These are phyloP conservation scores for Piloderma croceum DNA, from an alignment of 768 basidiomycete genomes.

Conservation along the genomic window DNA sequence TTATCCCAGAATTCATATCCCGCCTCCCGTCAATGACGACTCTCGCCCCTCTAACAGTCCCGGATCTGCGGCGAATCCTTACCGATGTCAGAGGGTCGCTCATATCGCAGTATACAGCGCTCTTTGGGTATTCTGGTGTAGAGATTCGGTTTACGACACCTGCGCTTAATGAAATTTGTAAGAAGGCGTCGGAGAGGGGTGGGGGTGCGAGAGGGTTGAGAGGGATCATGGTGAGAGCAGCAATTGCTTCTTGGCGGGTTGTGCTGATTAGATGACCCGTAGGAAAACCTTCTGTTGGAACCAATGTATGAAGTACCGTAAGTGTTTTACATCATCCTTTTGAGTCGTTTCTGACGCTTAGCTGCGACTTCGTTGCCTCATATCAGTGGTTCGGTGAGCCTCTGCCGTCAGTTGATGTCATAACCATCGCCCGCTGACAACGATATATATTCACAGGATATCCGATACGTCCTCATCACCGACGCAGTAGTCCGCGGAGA, in stretches of 20 bases:
- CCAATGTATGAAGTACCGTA: constrained; percentile 92
- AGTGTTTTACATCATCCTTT: constrained; percentile 36
- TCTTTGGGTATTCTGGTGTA: constrained; percentile 79
- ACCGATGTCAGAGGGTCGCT: constrained; percentile 90
- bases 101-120: constrained; percentile 80
- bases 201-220: constrained; percentile 88
- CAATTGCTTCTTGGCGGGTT: constrained; percentile 11
- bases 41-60: constrained; percentile 68
- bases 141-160: constrained; percentile 82
- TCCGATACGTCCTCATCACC: constrained; percentile 79
- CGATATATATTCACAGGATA: constrained; percentile 39
- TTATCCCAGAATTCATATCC: constrained; percentile 94
- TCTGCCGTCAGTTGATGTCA: constrained; percentile 1
- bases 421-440: constrained; percentile 7
- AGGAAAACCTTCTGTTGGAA: constrained; percentile 81
- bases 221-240: constrained; percentile 77
- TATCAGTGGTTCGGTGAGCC: constrained; percentile 62
- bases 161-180: constrained; percentile 78
- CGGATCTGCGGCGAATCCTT: constrained; percentile 84
- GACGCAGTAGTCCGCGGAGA: constrained; percentile 63
- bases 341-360: constrained; percentile 2
- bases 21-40: constrained; percentile 91
- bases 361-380: constrained; percentile 4
- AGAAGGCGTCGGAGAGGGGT: constrained; percentile 70
- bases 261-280: constrained; percentile 4